Conservation (phyloP, 768 basidiomycete species). For the Russula brevipes region DNA sequence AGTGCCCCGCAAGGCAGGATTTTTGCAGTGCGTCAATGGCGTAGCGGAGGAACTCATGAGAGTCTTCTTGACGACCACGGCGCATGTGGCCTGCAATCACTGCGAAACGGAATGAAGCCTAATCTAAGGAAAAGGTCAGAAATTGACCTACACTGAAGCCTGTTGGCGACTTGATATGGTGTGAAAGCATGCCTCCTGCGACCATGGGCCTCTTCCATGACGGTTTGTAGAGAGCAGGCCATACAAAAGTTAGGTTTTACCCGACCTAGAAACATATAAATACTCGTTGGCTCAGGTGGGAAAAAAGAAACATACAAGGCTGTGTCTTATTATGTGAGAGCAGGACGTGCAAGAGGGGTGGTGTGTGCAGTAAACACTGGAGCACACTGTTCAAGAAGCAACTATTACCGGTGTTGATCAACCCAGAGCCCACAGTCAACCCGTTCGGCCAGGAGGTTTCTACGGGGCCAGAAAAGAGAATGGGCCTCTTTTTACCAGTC, state of each 20-base stretch:
- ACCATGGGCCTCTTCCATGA: conserved; percentile 51
- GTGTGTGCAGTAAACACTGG: conserved; percentile 90
- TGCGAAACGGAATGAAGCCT: conserved; percentile 32
- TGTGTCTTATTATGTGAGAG: conserved; percentile 43
- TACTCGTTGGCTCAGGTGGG: not conserved
- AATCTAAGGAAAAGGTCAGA: not conserved
- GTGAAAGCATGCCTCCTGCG: conserved; percentile 44
- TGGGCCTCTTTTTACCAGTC: conserved; percentile 24
- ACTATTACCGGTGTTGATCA: conserved; percentile 86
- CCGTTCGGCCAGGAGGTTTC: conserved; percentile 59
- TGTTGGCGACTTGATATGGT: conserved; percentile 59
- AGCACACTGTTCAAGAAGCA: conserved; percentile 95
- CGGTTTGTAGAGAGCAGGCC: conserved; percentile 60
- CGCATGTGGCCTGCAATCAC: conserved; percentile 90
- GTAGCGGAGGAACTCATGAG: conserved; percentile 96
- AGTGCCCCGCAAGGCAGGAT: conserved; percentile 64
- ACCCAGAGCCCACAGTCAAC: conserved; percentile 50
- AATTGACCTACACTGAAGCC: conserved; percentile 53
- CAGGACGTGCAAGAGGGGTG: conserved; percentile 70
- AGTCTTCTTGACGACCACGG: conserved; percentile 91
- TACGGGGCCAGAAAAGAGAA: conserved; percentile 44
- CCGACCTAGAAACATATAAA: conserved; percentile 33
- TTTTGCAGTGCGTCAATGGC: conserved; percentile 88
- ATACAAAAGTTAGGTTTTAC: conserved; percentile 63
- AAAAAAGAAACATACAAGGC: conserved; percentile 47